Evolutionary conservation across 306 rosid genomes (phyloP).

Genomic region (Dalbergia cochinchinensis): DNA sequence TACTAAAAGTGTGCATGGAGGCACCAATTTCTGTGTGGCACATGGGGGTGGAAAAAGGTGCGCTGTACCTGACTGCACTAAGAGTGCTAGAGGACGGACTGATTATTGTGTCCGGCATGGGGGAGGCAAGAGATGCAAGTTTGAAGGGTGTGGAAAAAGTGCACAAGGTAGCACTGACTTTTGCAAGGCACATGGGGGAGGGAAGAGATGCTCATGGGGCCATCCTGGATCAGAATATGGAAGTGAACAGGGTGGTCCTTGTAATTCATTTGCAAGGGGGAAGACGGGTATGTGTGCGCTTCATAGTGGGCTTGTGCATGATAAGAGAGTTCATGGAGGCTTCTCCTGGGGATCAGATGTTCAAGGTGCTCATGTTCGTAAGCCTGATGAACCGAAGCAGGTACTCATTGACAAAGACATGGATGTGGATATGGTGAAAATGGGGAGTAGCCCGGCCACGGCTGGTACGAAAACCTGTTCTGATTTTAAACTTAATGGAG

Average conservation of each 20-base stretch:
- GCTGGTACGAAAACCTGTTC: slow-evolving; percentile 36
- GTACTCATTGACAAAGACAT: slow-evolving; percentile 45
- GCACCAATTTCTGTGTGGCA: slow-evolving; percentile 94
- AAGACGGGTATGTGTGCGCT: slow-evolving; percentile 90
- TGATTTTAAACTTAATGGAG: slow-evolving; percentile 47
- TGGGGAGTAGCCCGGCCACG: slow-evolving; percentile 44
- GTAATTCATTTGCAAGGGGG: slow-evolving; percentile 91
- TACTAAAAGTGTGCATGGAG: slow-evolving; percentile 93
- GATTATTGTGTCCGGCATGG: slow-evolving; percentile 96
- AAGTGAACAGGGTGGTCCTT: slow-evolving; percentile 64
- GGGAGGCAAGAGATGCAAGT: slow-evolving; percentile 94
- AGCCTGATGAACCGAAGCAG: slow-evolving; percentile 57
- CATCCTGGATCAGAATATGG: slow-evolving; percentile 79
- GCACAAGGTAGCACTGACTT: slow-evolving; percentile 98
- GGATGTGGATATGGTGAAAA: slow-evolving; percentile 61
- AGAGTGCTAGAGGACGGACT: slow-evolving; percentile 96
- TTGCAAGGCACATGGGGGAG: slow-evolving; percentile 98
- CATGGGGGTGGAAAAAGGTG: slow-evolving; percentile 99
- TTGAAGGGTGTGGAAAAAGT: slow-evolving; percentile 88
- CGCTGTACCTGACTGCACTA: slow-evolving; percentile 85
- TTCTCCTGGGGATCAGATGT: slow-evolving; percentile 67
- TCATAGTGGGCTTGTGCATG: slow-evolving; percentile 86
- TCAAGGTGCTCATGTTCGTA: slow-evolving; percentile 60
- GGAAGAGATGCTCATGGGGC: slow-evolving; percentile 96
- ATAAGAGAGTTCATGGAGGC: slow-evolving; percentile 97